These are phyloP conservation scores for Rhizopogon sp. DNA, from an alignment of 768 basidiomycete species.

Conservation along the genomic window DNA sequence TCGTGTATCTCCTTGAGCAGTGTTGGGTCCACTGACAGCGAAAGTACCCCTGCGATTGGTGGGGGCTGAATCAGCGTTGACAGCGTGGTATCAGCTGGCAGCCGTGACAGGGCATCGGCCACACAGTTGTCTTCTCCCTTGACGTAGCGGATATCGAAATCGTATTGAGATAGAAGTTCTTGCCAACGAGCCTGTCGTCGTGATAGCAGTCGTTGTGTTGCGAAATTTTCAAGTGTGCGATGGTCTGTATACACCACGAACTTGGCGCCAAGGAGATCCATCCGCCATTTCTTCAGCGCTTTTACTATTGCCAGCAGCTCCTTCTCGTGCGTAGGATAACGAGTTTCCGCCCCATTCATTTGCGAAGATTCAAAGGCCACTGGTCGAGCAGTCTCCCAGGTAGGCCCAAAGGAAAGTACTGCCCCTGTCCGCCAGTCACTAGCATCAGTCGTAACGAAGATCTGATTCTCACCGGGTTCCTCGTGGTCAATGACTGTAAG, in stretches of 20 bases:
- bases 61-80: too few species aligned
- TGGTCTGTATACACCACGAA: constrained; percentile 26
- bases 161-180: constrained; percentile 8
- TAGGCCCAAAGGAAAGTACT: constrained; percentile 1
- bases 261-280: not conserved
- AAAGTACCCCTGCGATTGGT: too few species aligned
- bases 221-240: constrained; percentile 11
- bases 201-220: not conserved
- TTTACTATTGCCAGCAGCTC: constrained; percentile 29
- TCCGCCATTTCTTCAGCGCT: constrained; percentile 23
- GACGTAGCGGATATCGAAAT: too few species aligned
- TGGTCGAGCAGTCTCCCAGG: constrained; percentile 11
- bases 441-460: constrained; percentile 13
- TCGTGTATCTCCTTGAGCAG: too few species aligned
- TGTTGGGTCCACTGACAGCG: too few species aligned
- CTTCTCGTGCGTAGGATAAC: constrained; percentile 29
- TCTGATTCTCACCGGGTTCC: constrained; percentile 11
- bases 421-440: constrained; percentile 2
- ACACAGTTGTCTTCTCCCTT: too few species aligned
- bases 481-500: constrained; percentile 30
- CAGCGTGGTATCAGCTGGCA: too few species aligned
- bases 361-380: constrained; percentile 22
- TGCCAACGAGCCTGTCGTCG: constrained; percentile 29
- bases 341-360: constrained; percentile 13
- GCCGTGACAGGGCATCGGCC: too few species aligned